A percentile compares a stretch with the other conserved stretches of the same genome.
Evolutionary conservation across 2,329 filamentous ascomycete genomes (phyloP).

Genomic region (Rasamsonia emersonii): DNA sequence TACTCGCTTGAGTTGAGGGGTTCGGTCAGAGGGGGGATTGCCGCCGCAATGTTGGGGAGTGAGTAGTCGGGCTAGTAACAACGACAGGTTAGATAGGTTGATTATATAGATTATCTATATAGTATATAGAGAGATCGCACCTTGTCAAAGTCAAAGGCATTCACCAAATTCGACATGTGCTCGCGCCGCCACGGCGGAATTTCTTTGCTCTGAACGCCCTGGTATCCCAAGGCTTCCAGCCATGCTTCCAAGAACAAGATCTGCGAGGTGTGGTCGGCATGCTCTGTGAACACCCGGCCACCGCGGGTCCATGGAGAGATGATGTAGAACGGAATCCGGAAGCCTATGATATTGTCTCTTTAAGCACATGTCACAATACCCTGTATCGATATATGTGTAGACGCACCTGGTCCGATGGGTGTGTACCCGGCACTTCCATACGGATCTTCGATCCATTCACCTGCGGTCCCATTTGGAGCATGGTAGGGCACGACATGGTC

Average conservation of each 20-base stretch:
- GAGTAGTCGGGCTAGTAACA: conserved; percentile 41
- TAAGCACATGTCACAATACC: neutral
- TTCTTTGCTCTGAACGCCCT: conserved; percentile 31
- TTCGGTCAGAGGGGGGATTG: conserved; percentile 38
- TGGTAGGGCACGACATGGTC: conserved; percentile 48
- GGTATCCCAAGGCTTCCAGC: conserved; percentile 35
- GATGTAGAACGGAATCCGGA: conserved; percentile 48
- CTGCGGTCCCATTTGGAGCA: conserved; percentile 40
- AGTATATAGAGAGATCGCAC: conserved; percentile 10
- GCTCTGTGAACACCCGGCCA: conserved; percentile 46
- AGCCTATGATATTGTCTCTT: conserved; percentile 19
- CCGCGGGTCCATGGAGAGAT: conserved; percentile 49
- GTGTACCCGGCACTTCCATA: conserved; percentile 34
- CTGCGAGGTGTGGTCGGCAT: conserved; percentile 48
- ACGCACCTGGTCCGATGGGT: conserved; percentile 34
- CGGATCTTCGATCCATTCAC: conserved; percentile 46
- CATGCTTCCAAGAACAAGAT: conserved; percentile 47
- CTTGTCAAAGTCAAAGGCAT: conserved; percentile 38
- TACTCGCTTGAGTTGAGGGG: conserved; percentile 29
- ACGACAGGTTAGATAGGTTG: no score
- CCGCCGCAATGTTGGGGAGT: conserved; percentile 39
- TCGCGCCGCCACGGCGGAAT: conserved; percentile 40
- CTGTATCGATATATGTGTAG: neutral
- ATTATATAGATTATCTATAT: neutral
- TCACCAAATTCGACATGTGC: conserved; percentile 42